phyloP scores from a whole-genome alignment of 176 grass and related monocot genomes.

The Areca catechu region DNA sequence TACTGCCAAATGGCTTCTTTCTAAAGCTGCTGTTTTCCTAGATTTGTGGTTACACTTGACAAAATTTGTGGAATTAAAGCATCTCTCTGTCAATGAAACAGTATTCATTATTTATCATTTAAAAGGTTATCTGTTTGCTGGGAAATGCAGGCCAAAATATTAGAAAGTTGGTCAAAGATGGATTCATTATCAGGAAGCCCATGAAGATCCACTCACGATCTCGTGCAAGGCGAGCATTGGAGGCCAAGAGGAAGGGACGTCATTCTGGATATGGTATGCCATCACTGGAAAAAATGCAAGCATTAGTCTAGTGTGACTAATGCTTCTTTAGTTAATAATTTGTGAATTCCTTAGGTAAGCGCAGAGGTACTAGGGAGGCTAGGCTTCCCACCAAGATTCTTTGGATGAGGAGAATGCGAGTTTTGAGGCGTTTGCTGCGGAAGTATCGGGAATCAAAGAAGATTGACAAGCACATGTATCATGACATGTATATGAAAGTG shows the following conservation, averaged over 20 bases:
- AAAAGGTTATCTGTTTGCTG: not conserved
- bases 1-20: no score
- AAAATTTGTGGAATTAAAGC: no score
- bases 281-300: no score
- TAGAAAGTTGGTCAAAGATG: conserved; percentile 8
- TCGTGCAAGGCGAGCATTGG: conserved; percentile 6
- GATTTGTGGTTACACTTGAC: no score
- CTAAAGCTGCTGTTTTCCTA: no score
- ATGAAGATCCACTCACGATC: conserved; percentile 11
- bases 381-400: conserved; percentile 10
- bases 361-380: conserved; percentile 4
- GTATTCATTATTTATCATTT: no score
- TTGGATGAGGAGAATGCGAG: conserved; percentile 12
- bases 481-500: conserved; percentile 8
- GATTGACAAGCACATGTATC: conserved; percentile 10
- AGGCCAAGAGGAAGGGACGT: conserved; percentile 10
- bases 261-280: conserved; percentile 4
- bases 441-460: conserved; percentile 9
- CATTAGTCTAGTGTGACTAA: no score
- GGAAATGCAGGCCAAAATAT: conserved; percentile 2
- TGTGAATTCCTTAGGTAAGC: not conserved
- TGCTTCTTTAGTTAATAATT: not conserved
- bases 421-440: conserved; percentile 2
- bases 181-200: conserved; percentile 6
- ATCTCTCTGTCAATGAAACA: no score